Evolutionary conservation across 306 rosid species (phyloP), one percentile per base, ranked within the genome.

Genomic region (Abrus precatorius): DNA sequence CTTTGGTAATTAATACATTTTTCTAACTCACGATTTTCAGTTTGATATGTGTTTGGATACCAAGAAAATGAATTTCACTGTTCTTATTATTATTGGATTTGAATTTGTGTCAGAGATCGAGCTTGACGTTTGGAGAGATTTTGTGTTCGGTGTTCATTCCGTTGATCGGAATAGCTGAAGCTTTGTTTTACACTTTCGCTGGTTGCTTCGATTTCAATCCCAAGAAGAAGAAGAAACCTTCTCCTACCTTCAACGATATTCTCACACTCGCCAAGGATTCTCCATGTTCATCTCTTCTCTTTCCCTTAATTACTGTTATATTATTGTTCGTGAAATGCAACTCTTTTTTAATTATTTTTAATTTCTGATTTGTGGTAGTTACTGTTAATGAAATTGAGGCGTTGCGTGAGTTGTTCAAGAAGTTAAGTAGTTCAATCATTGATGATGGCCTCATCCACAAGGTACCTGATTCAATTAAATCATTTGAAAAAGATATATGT

Each of bases 381-480:
- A 81, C 55, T 75, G 89, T 92, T 41, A 92, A 92, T 84, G 97
- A 92, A 56, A 78, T 92, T 45, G 97, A 92, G 75, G 97, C 97
- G 0, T 80, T 92, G 87, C 83, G 80, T 14, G 97, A 90, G 41
- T 56, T 90, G 79, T 92, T 84, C 82, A 92, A 90, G 57, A 87
- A 90, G 80, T 74, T 92, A 85, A 92, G 97, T 64, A 71, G 87
- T 50, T 90, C 91, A 5, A 77, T 90, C 45, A 73, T 89, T 47
- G 91, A 90, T 1, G 97, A 92, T 77, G 94, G 94, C 3, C 80
- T 88, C 9, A 87, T 92, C 53, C 97, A 92, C 79, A 90, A 92
- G 92, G 97, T 92, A 66, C 2, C 14, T 64, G 5, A 1, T 44
- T 5, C 48, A n/a, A 48, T 32, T 45, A 55, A 64, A 53, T 63